Evolutionary conservation across 495 filamentous ascomycete species (phyloP), one percentile per base, ranked within the genome.

Genomic region (Tuber calosporum): DNA sequence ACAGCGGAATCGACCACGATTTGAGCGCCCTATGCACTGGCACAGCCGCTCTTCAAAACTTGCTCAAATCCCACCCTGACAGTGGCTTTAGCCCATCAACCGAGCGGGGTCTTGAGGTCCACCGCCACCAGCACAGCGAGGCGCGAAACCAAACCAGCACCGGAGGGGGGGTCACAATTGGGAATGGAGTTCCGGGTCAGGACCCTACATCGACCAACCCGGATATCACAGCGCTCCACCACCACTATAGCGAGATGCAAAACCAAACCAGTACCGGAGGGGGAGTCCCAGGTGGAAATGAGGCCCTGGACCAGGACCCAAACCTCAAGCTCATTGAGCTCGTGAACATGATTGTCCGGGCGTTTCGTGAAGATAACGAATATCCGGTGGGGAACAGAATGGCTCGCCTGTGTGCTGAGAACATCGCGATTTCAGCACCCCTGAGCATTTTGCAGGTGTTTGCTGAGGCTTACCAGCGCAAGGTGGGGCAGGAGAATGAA

Each of bases 371-470:
- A 3, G 17, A 11, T 4, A 1, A 34, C 26, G 34, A 62, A 17
- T 11, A 6, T 13, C 3, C 26, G 2, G 11, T 0, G 11, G 9
- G 4, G 26, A 2, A 2, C 48, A 0, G 0, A 4, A 15, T 15
- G 9, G 53, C 53, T 15, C n/a, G 11, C 4, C 0, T 1, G 17
- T 62, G 53, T 1, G 53, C 53, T 34, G 3, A 1, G 11, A 62
- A 30, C 26, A 15, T 62, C 13, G 53, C 53, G 13, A 0, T 34
- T 15, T 0, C 1, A 0, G 7, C 34, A 15, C 26, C 26, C 26
- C 13, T 34, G 53, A 19, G 5, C 26, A 19, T 62, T 9, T 34
- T 62, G 53, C 11, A 34, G 26, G 53, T 30, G 53, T 62, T 62
- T 30, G 26, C 15, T 4, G 13, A 62, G 2, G 3, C 4, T 34